Conservation (phyloP, 2,329 filamentous ascomycete species). For the Scorias spongiosa region DNA sequence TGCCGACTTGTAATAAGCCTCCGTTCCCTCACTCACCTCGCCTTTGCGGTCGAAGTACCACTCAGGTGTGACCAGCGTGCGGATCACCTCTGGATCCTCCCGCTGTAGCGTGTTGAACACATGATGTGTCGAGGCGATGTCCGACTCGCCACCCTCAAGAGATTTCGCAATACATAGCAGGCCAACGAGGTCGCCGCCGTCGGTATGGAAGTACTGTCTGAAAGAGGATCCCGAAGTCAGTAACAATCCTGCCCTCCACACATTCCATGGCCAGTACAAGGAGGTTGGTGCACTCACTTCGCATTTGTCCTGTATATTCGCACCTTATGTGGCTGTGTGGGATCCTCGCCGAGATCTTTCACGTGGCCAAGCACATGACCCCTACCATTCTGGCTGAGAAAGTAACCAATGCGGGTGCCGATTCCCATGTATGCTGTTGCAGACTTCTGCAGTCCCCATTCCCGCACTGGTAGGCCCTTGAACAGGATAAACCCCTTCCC, state of each 20-base stretch:
- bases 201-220: conserved; percentile 68
- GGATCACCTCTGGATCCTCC: conserved; percentile 60
- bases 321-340: conserved; percentile 63
- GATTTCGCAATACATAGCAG: conserved; percentile 64
- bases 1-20: conserved; percentile 55
- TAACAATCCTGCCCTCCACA: too few species aligned
- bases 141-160: conserved; percentile 64
- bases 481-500: conserved; percentile 79
- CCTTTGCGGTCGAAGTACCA: conserved; percentile 90
- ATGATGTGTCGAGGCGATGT: conserved; percentile 59
- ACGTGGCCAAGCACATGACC: conserved; percentile 78
- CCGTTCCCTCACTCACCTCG: conserved; percentile 55
- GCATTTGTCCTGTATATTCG: conserved; percentile 79
- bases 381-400: conserved; percentile 65
- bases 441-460: conserved; percentile 62
- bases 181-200: conserved; percentile 70
- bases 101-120: conserved; percentile 65
- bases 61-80: conserved; percentile 55
- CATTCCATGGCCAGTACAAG: too few species aligned
- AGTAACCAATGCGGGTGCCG: conserved; percentile 63
- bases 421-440: conserved; percentile 77
- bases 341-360: conserved; percentile 71
- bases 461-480: conserved; percentile 59
- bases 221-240: conserved; percentile 15
- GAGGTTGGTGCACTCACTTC: conserved; percentile 1